Evolutionary conservation across 345 rosid genomes (phyloP).

Genomic region (Eutrema japonicum): DNA sequence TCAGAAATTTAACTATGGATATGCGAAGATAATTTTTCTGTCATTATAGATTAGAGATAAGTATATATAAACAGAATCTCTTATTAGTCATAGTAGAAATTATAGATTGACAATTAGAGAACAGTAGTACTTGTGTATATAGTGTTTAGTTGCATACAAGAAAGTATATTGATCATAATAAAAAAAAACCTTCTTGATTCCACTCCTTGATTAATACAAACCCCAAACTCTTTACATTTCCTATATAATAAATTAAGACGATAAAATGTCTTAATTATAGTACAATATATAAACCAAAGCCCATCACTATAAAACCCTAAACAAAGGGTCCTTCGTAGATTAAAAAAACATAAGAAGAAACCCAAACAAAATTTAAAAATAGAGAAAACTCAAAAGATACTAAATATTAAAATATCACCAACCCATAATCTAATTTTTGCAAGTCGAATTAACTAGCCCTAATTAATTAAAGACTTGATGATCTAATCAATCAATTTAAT

Average conservation of each 20-base stretch:
- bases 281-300: conserved; percentile 33
- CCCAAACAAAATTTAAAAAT: conserved; percentile 11
- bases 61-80: neutral
- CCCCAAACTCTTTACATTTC: conserved; percentile 41
- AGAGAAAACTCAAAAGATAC: conserved; percentile 26
- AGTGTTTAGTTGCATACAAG: neutral
- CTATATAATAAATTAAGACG: conserved; percentile 35
- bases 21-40: neutral
- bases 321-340: conserved; percentile 39
- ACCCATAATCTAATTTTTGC: conserved; percentile 32
- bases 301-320: conserved; percentile 37
- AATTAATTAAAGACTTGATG: conserved; percentile 35
- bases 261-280: conserved; percentile 29
- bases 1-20: neutral
- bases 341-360: conserved; percentile 43
- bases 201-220: conserved; percentile 31
- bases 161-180: neutral
- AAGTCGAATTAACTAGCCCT: conserved; percentile 39
- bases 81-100: neutral
- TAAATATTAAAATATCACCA: conserved; percentile 31
- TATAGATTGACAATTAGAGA: neutral
- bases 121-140: neutral
- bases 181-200: conserved; percentile 5
- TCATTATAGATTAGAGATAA: neutral
- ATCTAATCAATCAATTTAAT: conserved; percentile 12